These are phyloP conservation scores for Parastagonospora avenae DNA, from an alignment of 2,329 filamentous ascomycete genomes.

Conservation along the genomic window DNA sequence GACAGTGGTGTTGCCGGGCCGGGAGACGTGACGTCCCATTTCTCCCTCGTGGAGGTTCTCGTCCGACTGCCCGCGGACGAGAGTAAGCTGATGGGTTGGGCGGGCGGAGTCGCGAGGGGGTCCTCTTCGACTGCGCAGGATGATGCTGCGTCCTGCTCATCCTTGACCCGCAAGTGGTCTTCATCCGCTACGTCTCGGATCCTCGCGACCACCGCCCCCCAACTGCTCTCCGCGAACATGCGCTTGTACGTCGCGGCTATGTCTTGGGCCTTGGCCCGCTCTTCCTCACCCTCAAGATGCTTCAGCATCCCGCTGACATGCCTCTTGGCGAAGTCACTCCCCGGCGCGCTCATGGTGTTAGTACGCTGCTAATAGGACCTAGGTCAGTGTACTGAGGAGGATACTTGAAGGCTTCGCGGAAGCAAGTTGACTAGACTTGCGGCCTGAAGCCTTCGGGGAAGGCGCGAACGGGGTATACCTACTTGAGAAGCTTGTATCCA, in stretches of 20 bases:
- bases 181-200: conserved; percentile 7
- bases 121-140: neutral
- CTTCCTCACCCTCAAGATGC: conserved; percentile 8
- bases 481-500: neutral
- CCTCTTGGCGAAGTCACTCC: conserved; percentile 6
- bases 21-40: conserved; percentile 17
- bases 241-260: conserved; percentile 14
- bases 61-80: neutral
- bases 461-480: neutral
- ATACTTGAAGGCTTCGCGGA: too few relatives aligned
- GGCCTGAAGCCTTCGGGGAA: neutral
- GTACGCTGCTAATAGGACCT: neutral
- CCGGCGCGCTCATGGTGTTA: neutral
- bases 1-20: conserved; percentile 20
- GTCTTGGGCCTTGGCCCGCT: conserved; percentile 10
- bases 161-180: conserved; percentile 4
- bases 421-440: too few relatives aligned
- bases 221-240: conserved; percentile 14
- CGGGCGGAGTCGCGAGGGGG: neutral
- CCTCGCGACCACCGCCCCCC: conserved; percentile 3
- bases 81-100: neutral
- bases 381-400: neutral
- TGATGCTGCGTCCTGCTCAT: neutral
- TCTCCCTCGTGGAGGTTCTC: conserved; percentile 12
- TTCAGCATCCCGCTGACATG: conserved; percentile 23